Evolutionary conservation across 306 rosid genomes (phyloP).

Genomic region (Erythrophleum fordii): DNA sequence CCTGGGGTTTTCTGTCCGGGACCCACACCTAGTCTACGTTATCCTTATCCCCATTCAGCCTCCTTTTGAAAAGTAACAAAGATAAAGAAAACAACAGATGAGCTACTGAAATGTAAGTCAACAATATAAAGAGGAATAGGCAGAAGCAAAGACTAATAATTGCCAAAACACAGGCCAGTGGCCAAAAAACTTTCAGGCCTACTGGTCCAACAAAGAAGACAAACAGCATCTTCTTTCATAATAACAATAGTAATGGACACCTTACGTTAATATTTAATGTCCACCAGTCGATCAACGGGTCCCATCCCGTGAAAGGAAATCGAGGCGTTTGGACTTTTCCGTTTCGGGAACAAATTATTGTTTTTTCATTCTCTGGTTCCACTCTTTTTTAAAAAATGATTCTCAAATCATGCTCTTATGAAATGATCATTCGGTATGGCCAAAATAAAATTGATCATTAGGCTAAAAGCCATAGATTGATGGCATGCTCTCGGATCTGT

Average conservation of each 20-base stretch:
- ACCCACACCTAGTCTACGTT: conserved; percentile 10
- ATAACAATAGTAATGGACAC: not conserved
- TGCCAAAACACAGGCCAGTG: conserved; percentile 7
- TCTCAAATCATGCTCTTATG: too few species aligned
- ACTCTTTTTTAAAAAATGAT: not conserved
- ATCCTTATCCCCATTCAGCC: conserved; percentile 39
- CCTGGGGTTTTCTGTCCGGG: conserved; percentile 13
- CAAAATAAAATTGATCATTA: too few species aligned
- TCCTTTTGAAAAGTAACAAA: conserved; percentile 1
- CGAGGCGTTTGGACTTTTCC: not conserved
- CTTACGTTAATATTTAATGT: not conserved
- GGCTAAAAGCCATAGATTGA: not conserved
- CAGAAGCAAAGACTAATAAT: conserved; percentile 17
- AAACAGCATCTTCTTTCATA: not conserved
- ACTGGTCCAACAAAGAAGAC: conserved; percentile 12
- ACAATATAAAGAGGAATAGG: conserved; percentile 31
- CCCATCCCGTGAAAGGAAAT: not conserved
- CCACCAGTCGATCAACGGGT: not conserved
- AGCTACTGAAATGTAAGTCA: conserved; percentile 14
- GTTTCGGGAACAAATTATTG: not conserved
- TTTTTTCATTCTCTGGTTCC: not conserved
- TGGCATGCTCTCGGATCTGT: not conserved
- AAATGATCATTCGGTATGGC: too few species aligned
- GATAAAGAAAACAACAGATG: conserved; percentile 26
- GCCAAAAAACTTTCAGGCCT: conserved; percentile 23